Evolutionary conservation across 768 basidiomycete genomes (phyloP), one percentile per base, ranked within the genome.

Genomic region (Mycena kentingensis): DNA sequence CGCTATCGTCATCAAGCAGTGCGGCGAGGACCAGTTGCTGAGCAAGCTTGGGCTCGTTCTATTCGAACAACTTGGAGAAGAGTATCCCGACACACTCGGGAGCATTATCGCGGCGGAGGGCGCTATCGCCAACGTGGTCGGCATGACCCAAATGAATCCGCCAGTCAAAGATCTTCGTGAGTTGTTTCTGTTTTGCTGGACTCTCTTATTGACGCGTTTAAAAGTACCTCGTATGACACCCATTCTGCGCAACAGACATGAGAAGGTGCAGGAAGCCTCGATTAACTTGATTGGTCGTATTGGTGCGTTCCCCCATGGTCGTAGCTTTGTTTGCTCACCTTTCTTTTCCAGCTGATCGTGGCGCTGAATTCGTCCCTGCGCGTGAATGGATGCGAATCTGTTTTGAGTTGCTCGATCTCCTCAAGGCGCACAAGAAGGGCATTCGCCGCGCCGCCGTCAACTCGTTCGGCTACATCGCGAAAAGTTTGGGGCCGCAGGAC

Each of bases 351-450:
- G 96, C 97, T 51, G 97, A 99, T 84, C 93, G 97, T 71, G 97
- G 97, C 49, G 96, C 97, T 19, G 97, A 98, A 71, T 98, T 93
- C 55, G 96, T 99, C 0, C 95, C 97, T 15, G 96, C 97, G 10
- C 85, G 97, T 64, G 97, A 99, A 72, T 98, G 96, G 97, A 99
- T 99, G 97, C 88, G 97, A 66, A 98, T 99, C 66, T 98, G 97
- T 68, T 98, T 99, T 71, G 97, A 99, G 67, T 74, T 99, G 28
- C 82, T 99, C 44, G 97, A 98, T 65, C 79, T 99, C 22, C 81
- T 98, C 63, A 98, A 98, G 69, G 97, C 97, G 8, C 97, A 99
- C 77, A 99, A 99, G 77, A 98, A 98, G 72, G 96, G 90, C 36
- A 99, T 98, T 65, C 90, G 97, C 48, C 92, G 96, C 66, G 97